phyloP scores from a whole-genome alignment of 495 filamentous ascomycete species.

The Oidiodendron maius region DNA sequence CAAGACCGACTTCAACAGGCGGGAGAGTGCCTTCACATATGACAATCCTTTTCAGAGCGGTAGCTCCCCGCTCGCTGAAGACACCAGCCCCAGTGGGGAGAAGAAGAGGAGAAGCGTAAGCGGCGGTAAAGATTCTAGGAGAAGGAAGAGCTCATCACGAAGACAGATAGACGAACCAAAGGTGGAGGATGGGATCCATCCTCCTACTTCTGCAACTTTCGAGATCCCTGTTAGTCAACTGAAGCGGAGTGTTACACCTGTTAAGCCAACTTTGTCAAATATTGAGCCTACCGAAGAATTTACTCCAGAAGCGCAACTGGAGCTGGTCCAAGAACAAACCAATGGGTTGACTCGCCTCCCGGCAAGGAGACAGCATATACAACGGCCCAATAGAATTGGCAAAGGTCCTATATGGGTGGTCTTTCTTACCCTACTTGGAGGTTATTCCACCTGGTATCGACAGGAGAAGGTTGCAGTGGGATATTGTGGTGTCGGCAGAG shows the following conservation, averaged over 20 bases:
- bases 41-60: slow-evolving; percentile 97
- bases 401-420: slow-evolving; percentile 56
- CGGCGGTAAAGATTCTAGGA: slow-evolving; percentile 46
- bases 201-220: slow-evolving; percentile 36
- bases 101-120: slow-evolving; percentile 59
- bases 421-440: slow-evolving; percentile 55
- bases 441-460: slow-evolving; percentile 78
- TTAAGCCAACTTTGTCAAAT: slow-evolving; percentile 19
- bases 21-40: slow-evolving; percentile 63
- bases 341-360: slow-evolving; percentile 28
- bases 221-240: slow-evolving; percentile 28
- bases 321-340: slow-evolving; percentile 57
- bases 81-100: slow-evolving; percentile 1
- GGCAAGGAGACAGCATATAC: slow-evolving; percentile 23
- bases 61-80: slow-evolving; percentile 28
- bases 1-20: slow-evolving; percentile 12
- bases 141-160: slow-evolving; percentile 12
- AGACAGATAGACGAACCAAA: slow-evolving; percentile 10
- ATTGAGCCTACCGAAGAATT: slow-evolving; percentile 78
- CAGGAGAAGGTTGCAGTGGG: slow-evolving; percentile 92
- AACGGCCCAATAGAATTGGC: slow-evolving; percentile 12
- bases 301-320: slow-evolving; percentile 81
- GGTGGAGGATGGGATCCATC: slow-evolving; percentile 27
- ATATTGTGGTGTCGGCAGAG: slow-evolving; percentile 82
- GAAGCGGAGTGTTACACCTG: slow-evolving; percentile 4